Evolutionary conservation across 805 yeast genomes (phyloP), one percentile per base, ranked within the genome.

Genomic region (Pichia scutulata): DNA sequence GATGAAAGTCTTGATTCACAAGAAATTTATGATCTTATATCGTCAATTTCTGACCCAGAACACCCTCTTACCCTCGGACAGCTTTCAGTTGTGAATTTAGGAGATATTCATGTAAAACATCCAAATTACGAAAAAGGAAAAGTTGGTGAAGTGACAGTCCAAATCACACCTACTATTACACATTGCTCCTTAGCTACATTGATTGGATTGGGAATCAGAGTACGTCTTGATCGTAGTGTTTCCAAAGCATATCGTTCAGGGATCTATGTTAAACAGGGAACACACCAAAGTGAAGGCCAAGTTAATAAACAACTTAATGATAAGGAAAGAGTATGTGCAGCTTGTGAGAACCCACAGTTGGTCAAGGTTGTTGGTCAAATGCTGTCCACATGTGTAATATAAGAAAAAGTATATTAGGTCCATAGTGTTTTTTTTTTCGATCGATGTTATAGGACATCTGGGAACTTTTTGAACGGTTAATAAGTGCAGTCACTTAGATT

Each of bases 241-340:
- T 96, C 97, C 1, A 81, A 89, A 4, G 72, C 96, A 50, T 90
- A 78, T 71, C 74, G 98, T 56, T 81, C 89, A 51, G 78, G 82
- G 14, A 85, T 93, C 28, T 69, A 85, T 39, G 77, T 93, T 46
- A 89, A 90, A 61, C 87, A 88, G 59, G 98, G 98, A 1, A 80
- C 95, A 1, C 99, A 93, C 64, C 97, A 93, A 66, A 86, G 96
- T 63, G 99, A 93, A 64, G 79, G 78, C 57, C 99, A 93, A 64
- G 98, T 93, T 22, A 93, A 93, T 68, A 92, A 92, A 64, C 99
- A 93, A 69, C 75, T 93, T 53, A 93, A 93, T 62, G 99, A 93
- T 64, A 93, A 93, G 69, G 99, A 93, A 68, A 74, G 99, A 54
- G 97, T 93, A 0, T 95, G 96, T 30, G 99, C 99, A 25, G 99